Base-by-base conservation (phyloP, 441 rosid genomes). In the Eutrema salsugineum region DNA sequence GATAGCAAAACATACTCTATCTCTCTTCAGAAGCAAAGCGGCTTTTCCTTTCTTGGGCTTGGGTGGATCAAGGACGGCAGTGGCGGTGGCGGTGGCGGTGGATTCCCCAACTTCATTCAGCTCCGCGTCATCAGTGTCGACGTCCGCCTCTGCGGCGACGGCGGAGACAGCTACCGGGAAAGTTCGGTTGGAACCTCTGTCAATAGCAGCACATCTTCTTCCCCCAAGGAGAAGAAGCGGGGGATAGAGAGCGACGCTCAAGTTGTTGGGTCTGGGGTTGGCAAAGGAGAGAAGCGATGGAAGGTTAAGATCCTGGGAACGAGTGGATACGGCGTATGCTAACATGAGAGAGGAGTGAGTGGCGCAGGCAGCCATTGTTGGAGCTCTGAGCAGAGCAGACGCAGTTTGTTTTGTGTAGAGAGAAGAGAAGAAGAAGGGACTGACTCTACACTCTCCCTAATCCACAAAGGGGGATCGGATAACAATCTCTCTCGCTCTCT, bases 41-140 rank as follows among this genome's bases (percentile, higher is more conserved):
- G 96, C 97, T 81, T 89, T 95, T 56, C 98, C 98, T 73, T 82
- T 95, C 88, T 88, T 93, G 24, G 92, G 93, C 83, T 87, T 90
- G 5, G 85, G 59, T 4, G 86, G 83, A 43, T 82, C 59, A 43
- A 78, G 81, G 43, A 79, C 71, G 39, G 92, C 83, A 12, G 82
- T 64, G 46, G 88, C 78, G 57, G 80, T 60, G 40, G 88, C 79
- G 59, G 69, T 78, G 59, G 70, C 81, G 5, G 65, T 81, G 19
- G 64, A 38, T 46, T 36, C 70, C 10, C 8, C 78, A 38, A 44
- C 76, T 19, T 76, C 91, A 11, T 57, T 76, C 60, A 65, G 84
- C 63, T 70, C 93, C 14, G 75, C 10, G 42, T 59, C 87, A 61
- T 72, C 94, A n/a, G 77, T 30, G 59, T 65, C 87, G 58, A 83